Evolutionary conservation across 1,139 yeast species (phyloP), one percentile per base, ranked within the genome.

Genomic region (Diutina scorzettiae): DNA sequence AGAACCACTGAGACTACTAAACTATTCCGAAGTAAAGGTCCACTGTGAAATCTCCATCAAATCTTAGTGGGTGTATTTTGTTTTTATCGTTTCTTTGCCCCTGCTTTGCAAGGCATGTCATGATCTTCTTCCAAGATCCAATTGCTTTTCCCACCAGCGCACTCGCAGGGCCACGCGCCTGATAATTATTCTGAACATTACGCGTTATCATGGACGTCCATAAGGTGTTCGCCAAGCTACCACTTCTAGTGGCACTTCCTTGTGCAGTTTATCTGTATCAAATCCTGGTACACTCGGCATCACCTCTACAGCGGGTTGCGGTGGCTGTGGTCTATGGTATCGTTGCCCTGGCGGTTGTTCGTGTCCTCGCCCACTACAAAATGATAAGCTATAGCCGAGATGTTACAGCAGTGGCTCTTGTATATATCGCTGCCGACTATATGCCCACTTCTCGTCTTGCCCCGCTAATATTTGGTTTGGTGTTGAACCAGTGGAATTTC

Each of bases 341-440:
- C 20, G 45, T 46, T 29, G 44, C 49, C 11, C 39, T 34, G 39
- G 39, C 28, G 17, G 29, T 23, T 18, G 27, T 34, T 3, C 19
- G 28, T 3, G 19, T 23, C 17, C 27, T 34, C 18, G 39, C 47
- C 17, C 50, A 48, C n/a, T 36, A 47, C 14, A 33, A 44, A 42
- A 45, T 45, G 20, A 40, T 45, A 12, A 41, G 47, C 34, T 42
- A 44, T 34, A 39, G 37, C 17, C 40, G 48, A 4, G 43, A 45
- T 23, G 31, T 51, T 53, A 19, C 43, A 6, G 53, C 50, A 4
- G 44, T 52, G n/a, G 45, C 46, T 0, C 30, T 49, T 24, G 45
- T 50, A 6, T 49, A 47, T 37, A 40, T 47, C 9, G 46, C 52
- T 3, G 44, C 59, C 1, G 46, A 51, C 19, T 28, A 42, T 14